These are phyloP conservation scores for Schwanniomyces yamadae DNA, from an alignment of 805 yeast genomes.

Conservation along the genomic window DNA sequence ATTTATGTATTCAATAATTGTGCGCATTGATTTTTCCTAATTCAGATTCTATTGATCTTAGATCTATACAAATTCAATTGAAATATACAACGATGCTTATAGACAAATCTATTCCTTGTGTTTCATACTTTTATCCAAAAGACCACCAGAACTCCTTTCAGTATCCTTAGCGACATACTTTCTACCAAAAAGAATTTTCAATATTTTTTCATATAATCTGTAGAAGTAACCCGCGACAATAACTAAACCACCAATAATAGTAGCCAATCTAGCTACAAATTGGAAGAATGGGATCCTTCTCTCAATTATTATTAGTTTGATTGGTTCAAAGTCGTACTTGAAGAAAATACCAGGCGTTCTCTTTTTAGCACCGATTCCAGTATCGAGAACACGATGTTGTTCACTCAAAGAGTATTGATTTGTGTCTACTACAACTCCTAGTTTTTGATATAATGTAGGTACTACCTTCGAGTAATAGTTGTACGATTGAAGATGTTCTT, in stretches of 20 bases:
- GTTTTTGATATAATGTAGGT: slow-evolving; percentile 71
- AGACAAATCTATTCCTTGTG: background rate
- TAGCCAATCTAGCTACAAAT: slow-evolving; percentile 74
- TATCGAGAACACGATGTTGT: slow-evolving; percentile 30
- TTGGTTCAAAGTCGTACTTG: slow-evolving; percentile 86
- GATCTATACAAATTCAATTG: no score
- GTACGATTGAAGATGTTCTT: slow-evolving; percentile 48
- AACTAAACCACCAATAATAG: slow-evolving; percentile 79
- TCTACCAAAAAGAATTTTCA: slow-evolving; percentile 57
- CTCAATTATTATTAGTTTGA: slow-evolving; percentile 68
- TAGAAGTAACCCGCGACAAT: slow-evolving; percentile 68
- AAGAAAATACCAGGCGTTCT: slow-evolving; percentile 75
- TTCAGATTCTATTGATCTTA: no score
- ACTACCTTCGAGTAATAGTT: slow-evolving; percentile 76
- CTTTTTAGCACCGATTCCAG: slow-evolving; percentile 2
- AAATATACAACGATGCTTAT: no score
- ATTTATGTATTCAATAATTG: no score
- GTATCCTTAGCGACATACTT: slow-evolving; percentile 49
- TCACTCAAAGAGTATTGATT: slow-evolving; percentile 80
- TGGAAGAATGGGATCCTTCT: slow-evolving; percentile 72
- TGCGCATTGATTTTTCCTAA: no score
- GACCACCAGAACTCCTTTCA: slow-evolving; percentile 42
- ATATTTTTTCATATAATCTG: slow-evolving; percentile 53
- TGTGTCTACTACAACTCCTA: slow-evolving; percentile 75
- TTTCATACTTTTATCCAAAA: slow-evolving; percentile 15